phyloP scores from a whole-genome alignment of 331 rosid genomes.

The Ulmus americana region DNA sequence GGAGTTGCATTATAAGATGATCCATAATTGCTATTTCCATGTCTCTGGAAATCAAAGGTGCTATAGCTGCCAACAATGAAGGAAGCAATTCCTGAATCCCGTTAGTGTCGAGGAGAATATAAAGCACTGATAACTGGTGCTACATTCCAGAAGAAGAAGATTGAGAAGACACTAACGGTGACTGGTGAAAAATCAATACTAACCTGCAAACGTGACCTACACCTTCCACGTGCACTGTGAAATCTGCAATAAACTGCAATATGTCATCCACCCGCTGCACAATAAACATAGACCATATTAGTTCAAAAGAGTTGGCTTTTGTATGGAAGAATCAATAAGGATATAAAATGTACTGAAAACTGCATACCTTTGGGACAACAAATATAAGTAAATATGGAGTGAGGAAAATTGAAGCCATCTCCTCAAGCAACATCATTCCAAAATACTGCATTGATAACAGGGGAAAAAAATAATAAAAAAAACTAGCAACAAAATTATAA shows the following conservation, averaged over 20 bases:
- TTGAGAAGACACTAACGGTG: not conserved
- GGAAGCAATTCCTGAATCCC: conserved; percentile 5
- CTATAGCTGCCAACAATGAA: conserved; percentile 55
- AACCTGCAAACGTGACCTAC: conserved; percentile 99
- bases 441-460: conserved; percentile 54
- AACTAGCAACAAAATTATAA: conserved; percentile 17
- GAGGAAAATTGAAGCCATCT: conserved; percentile 93
- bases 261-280: conserved; percentile 91
- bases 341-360: conserved; percentile 7
- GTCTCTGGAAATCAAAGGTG: conserved; percentile 66
- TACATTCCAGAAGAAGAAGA: conserved; percentile 1
- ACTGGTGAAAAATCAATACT: conserved; percentile 11
- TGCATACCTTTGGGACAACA: conserved; percentile 71
- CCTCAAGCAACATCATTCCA: conserved; percentile 96
- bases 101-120: conserved; percentile 6
- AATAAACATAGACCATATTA: conserved; percentile 16
- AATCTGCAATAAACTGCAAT: conserved; percentile 72
- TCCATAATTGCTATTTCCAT: conserved; percentile 75
- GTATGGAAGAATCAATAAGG: conserved; percentile 1
- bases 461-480: conserved; percentile 2
- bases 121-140: conserved; percentile 11
- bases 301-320: conserved; percentile 12
- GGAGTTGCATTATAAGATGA: conserved; percentile 56
- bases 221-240: conserved; percentile 77
- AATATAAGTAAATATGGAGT: conserved; percentile 84